phyloP scores from a whole-genome alignment of 768 basidiomycete genomes.

The Suillus tomentosus region DNA sequence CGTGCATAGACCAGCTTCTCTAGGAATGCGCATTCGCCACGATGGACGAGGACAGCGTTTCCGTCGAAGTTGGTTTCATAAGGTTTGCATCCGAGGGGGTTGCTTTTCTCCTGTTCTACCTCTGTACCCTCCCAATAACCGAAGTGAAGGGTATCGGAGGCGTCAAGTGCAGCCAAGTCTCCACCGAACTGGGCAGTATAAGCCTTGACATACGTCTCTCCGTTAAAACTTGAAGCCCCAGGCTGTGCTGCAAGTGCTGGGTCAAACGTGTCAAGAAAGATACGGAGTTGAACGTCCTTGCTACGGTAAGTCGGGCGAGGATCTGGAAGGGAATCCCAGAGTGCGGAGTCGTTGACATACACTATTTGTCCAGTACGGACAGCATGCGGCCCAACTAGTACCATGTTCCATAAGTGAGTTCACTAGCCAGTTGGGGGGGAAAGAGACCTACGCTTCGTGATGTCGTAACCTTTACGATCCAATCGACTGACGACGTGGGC shows the following conservation, averaged over 20 bases:
- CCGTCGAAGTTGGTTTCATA: slow-evolving; percentile 51
- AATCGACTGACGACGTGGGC: slow-evolving; percentile 76
- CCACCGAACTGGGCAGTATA: slow-evolving; percentile 74
- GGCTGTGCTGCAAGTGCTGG: slow-evolving; percentile 44
- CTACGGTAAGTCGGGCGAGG: slow-evolving; percentile 19
- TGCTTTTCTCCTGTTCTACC: slow-evolving; percentile 52
- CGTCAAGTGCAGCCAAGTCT: slow-evolving; percentile 44
- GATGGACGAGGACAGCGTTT: slow-evolving; percentile 60
- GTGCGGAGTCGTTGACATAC: slow-evolving; percentile 69
- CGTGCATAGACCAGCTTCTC: slow-evolving; percentile 76
- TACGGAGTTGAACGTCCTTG: slow-evolving; percentile 57
- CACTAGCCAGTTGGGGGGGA: slow-evolving; percentile 9
- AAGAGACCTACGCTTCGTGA: slow-evolving; percentile 67
- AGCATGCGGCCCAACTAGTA: slow-evolving; percentile 76
- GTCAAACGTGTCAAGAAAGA: slow-evolving; percentile 57
- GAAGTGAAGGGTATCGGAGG: slow-evolving; percentile 42
- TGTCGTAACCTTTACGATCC: slow-evolving; percentile 85
- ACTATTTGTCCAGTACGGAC: slow-evolving; percentile 82
- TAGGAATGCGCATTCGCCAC: slow-evolving; percentile 88
- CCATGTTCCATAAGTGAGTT: slow-evolving; percentile 10
- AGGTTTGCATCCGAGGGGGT: slow-evolving; percentile 60
- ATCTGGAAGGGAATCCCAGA: slow-evolving; percentile 39
- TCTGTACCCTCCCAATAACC: slow-evolving; percentile 53
- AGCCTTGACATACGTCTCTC: slow-evolving; percentile 56
- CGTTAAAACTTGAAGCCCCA: slow-evolving; percentile 37